phyloP scores from a whole-genome alignment of 2,329 filamentous ascomycete species.

The Chalaropsis thielavioides region DNA sequence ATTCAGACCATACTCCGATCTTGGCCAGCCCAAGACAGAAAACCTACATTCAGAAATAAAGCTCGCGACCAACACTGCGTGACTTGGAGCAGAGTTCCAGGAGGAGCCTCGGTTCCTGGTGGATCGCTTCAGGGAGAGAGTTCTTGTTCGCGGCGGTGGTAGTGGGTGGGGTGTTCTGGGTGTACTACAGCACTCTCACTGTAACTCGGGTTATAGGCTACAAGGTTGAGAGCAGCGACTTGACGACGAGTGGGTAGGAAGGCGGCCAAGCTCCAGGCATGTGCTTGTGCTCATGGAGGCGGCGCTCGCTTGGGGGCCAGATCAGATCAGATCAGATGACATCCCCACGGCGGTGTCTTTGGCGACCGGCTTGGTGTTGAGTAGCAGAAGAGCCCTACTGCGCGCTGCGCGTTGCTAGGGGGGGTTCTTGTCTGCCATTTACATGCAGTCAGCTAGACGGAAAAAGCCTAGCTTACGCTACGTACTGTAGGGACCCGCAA shows the following conservation, averaged over 20 bases:
- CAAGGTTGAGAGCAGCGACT: not conserved
- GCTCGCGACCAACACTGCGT: not conserved
- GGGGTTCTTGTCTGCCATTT: not conserved
- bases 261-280: not conserved
- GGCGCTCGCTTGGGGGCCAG: not conserved
- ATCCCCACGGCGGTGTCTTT: not conserved
- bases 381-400: not conserved
- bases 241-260: not conserved
- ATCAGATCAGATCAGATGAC: not conserved
- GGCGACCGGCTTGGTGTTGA: not conserved
- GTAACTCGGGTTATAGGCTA: not conserved
- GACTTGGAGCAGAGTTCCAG: slow-evolving; percentile 1
- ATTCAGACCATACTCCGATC: not conserved
- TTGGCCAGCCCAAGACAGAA: not conserved
- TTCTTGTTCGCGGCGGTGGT: not conserved
- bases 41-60: not conserved
- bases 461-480: not conserved
- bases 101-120: not conserved
- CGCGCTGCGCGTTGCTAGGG: not conserved
- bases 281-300: not conserved
- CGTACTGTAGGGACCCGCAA: not conserved
- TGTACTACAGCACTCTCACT: not conserved
- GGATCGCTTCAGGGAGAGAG: not conserved
- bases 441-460: not conserved
- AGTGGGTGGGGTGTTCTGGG: too few relatives aligned